Evolutionary conservation across 176 grass and related monocot species (phyloP), one percentile per base, ranked within the genome.

Genomic region (Eleusine coracana): DNA sequence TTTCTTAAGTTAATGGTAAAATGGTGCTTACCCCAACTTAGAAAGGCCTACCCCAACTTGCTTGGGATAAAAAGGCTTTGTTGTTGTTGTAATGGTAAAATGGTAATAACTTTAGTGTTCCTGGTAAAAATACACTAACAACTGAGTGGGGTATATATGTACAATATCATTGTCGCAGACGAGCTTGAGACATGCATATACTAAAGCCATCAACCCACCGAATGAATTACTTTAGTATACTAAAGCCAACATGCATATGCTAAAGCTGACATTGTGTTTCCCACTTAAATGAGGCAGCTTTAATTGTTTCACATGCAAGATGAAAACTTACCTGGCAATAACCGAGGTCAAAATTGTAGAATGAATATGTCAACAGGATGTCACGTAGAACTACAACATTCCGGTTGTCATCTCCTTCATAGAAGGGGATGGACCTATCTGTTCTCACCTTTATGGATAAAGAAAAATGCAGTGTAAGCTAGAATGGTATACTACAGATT

Each of bases 321-420:
- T 7, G 7, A 70, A 71, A 58, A 83, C 82, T 92, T 96, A 99
- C 96, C 80, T 99, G 96, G 82, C 96, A 99, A 84, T 99, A 99
- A 68, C 96, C 96, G 66, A 99, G 93, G 80, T 99, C 93, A 66
- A 99, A 99, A 93, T 99, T 99, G 78, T 94, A 99, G 87, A 99
- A 99, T n/a, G 96, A 96, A 83, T 99, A 96, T 29, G 96, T 94
- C 66, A 99, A 73, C 39, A 99, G 79, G 81, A 99, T 96, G 68
- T 99, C 96, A 61, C 96, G 96, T 88, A 99, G 85, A 85, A 92
- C 46, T 61, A 82, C 77, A 64, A 99, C 89, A 89, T 99, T 96
- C 59, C 18, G 80, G 82, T 96, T 99, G 54, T 99, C 96, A 85
- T 99, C 96, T 88, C 96, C 96, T 96, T 99, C 96, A 50, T 96